Conservation (phyloP, 2,329 filamentous ascomycete genomes). For the Verticillium albo-atrum region DNA sequence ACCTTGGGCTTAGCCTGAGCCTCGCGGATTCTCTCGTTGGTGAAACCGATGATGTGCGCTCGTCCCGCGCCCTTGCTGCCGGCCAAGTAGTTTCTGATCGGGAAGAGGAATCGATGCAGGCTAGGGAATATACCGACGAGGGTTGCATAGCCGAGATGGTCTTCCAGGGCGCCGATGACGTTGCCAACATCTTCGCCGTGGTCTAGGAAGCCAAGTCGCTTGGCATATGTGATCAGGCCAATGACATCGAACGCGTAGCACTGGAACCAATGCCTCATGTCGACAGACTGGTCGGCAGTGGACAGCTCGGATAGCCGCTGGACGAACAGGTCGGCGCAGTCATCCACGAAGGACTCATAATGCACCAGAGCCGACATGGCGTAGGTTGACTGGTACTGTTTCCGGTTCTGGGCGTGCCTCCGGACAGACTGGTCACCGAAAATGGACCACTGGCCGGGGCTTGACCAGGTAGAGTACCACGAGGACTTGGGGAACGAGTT, state of each 20-base stretch:
- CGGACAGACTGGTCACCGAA: slow-evolving; percentile 28
- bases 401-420: slow-evolving; percentile 29
- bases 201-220: slow-evolving; percentile 39
- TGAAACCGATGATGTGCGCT: too few relatives aligned
- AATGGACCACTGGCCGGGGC: slow-evolving; percentile 16
- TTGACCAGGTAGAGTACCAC: slow-evolving; percentile 18
- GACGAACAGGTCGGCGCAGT: slow-evolving; percentile 36
- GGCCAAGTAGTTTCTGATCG: slow-evolving; percentile 19
- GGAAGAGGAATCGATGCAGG: slow-evolving; percentile 29
- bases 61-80: slow-evolving; percentile 16
- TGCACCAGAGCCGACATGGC: slow-evolving; percentile 41
- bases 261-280: slow-evolving; percentile 39
- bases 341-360: slow-evolving; percentile 45
- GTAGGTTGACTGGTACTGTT: slow-evolving; percentile 38
- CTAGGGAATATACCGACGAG: slow-evolving; percentile 36
- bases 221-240: slow-evolving; percentile 39
- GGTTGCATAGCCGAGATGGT: slow-evolving; percentile 27
- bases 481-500: slow-evolving; percentile 29
- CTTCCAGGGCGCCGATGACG: slow-evolving; percentile 33
- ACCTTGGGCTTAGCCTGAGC: too few relatives aligned
- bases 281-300: slow-evolving; percentile 18
- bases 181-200: slow-evolving; percentile 37
- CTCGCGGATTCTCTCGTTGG: too few relatives aligned
- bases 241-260: slow-evolving; percentile 48
- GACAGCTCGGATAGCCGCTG: slow-evolving; percentile 32